Evolutionary conservation across 2,329 filamentous ascomycete genomes (phyloP).

Genomic region (Fonsecaea monophora): DNA sequence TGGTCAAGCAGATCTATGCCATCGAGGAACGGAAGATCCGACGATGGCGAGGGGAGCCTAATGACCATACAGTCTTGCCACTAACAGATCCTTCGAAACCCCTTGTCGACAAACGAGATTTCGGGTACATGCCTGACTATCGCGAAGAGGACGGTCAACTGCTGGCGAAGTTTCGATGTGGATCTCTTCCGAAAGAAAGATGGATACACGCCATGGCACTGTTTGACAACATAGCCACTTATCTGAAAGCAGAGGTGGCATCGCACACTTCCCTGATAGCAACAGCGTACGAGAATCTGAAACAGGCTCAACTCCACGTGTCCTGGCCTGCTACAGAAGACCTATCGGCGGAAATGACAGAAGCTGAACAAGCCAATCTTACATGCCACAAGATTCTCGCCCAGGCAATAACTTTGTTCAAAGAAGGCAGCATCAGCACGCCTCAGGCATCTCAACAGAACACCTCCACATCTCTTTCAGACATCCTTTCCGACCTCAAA

Average conservation of each 20-base stretch:
- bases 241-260: slow-evolving; percentile 32
- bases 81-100: slow-evolving; percentile 8
- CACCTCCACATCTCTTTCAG: slow-evolving; percentile 6
- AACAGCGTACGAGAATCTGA: slow-evolving; percentile 26
- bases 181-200: slow-evolving; percentile 30
- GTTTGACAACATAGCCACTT: slow-evolving; percentile 34
- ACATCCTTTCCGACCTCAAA: slow-evolving; percentile 18
- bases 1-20: slow-evolving; percentile 49
- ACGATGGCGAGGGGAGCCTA: slow-evolving; percentile 45
- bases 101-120: slow-evolving; percentile 38
- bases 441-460: neutral
- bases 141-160: slow-evolving; percentile 31
- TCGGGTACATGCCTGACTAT: slow-evolving; percentile 36
- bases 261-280: slow-evolving; percentile 17
- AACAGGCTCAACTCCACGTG: neutral
- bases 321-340: neutral
- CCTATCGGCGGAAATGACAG: slow-evolving; percentile 30
- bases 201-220: slow-evolving; percentile 37
- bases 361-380: slow-evolving; percentile 23
- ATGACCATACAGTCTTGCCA: slow-evolving; percentile 27
- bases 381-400: slow-evolving; percentile 22
- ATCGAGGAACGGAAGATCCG: slow-evolving; percentile 52
- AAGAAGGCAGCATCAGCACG: neutral
- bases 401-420: slow-evolving; percentile 16
- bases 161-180: slow-evolving; percentile 27